Conservation (phyloP, 768 basidiomycete genomes). For the Lyophyllum shimeji region DNA sequence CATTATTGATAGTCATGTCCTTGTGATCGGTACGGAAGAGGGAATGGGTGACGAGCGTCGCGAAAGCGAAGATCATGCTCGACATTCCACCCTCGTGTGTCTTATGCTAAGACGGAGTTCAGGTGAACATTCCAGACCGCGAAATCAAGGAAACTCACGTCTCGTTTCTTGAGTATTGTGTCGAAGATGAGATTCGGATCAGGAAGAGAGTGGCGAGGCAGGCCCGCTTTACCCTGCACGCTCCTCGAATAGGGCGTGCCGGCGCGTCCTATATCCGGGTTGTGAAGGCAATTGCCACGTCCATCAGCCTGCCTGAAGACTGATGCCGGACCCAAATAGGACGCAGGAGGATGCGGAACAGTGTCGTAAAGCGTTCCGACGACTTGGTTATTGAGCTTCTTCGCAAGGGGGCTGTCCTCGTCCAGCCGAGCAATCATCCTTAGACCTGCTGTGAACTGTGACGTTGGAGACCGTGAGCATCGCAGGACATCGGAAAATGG, state of each 20-base stretch:
- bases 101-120: slow-evolving; percentile 1
- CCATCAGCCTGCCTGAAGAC: slow-evolving; percentile 48
- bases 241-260: slow-evolving; percentile 54
- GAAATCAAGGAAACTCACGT: slow-evolving; percentile 26
- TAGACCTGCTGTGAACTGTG: slow-evolving; percentile 28
- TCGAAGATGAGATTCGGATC: slow-evolving; percentile 66
- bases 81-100: slow-evolving; percentile 59
- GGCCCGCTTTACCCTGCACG: slow-evolving; percentile 42
- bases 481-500: not conserved
- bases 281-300: slow-evolving; percentile 43
- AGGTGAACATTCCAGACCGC: slow-evolving; percentile 13
- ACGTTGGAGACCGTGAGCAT: not conserved
- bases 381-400: slow-evolving; percentile 22
- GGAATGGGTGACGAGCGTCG: slow-evolving; percentile 44
- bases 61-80: slow-evolving; percentile 65
- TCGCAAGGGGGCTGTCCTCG: slow-evolving; percentile 17
- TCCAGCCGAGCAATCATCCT: slow-evolving; percentile 26
- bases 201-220: slow-evolving; percentile 45
- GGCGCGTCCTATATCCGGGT: slow-evolving; percentile 48
- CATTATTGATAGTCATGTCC: slow-evolving; percentile 48
- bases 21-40: slow-evolving; percentile 49
- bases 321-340: slow-evolving; percentile 30
- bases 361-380: slow-evolving; percentile 55
- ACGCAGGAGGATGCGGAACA: slow-evolving; percentile 49
- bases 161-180: slow-evolving; percentile 44